Evolutionary conservation across 345 rosid species (phyloP).

Genomic region (Syzygium grande): DNA sequence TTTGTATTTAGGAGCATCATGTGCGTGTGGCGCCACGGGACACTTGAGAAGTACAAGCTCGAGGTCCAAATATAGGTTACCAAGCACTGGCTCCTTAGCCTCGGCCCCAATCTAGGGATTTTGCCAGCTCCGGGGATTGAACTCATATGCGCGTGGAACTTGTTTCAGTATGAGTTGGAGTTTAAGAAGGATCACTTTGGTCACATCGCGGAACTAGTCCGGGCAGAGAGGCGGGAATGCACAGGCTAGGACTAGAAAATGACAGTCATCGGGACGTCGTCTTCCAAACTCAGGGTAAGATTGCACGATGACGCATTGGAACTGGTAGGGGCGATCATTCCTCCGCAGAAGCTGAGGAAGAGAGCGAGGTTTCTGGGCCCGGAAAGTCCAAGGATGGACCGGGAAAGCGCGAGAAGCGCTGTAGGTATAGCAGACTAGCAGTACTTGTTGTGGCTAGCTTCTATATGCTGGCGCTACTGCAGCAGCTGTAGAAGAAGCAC

Average conservation of each 20-base stretch:
- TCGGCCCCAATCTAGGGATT: constrained; percentile 72
- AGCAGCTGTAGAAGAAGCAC: too few relatives aligned
- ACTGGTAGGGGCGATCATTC: background rate
- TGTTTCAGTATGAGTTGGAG: constrained; percentile 74
- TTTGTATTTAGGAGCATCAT: constrained; percentile 58
- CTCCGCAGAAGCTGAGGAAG: constrained; percentile 23
- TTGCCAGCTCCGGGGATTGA: constrained; percentile 74
- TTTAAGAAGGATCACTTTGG: constrained; percentile 75
- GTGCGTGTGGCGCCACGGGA: constrained; percentile 86
- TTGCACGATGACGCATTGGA: constrained; percentile 28
- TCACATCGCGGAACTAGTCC: constrained; percentile 67
- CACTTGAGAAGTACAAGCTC: constrained; percentile 62
- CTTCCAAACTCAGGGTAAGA: constrained; percentile 40
- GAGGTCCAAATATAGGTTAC: constrained; percentile 91
- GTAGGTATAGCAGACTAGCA: constrained; percentile 5
- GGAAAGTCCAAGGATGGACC: constrained; percentile 32
- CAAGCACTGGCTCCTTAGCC: constrained; percentile 69
- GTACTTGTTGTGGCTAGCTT: background rate
- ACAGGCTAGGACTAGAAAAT: constrained; percentile 20
- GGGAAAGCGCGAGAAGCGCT: constrained; percentile 51
- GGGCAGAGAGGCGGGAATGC: constrained; percentile 36
- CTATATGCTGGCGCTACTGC: too few relatives aligned
- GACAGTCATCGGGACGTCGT: constrained; percentile 62
- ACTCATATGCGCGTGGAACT: constrained; percentile 73
- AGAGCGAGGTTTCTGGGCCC: constrained; percentile 71